phyloP scores from a whole-genome alignment of 2,329 filamentous ascomycete species.

The Lachnellula cervina region DNA sequence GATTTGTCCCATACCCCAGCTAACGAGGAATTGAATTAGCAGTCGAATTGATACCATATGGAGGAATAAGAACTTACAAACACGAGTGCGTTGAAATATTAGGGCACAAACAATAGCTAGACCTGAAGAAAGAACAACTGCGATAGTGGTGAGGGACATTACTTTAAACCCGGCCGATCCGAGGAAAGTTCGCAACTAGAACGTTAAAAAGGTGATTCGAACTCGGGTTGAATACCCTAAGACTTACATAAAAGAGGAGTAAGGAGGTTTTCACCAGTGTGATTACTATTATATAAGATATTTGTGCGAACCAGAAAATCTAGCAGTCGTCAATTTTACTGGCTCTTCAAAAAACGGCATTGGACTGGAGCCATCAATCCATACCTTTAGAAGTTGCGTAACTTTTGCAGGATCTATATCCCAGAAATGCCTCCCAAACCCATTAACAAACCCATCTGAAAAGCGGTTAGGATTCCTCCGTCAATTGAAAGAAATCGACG shows the following conservation, averaged over 20 bases:
- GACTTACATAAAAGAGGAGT: constrained; percentile 17
- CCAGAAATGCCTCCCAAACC: constrained; percentile 15
- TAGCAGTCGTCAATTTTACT: neutral
- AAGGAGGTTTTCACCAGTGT: constrained; percentile 17
- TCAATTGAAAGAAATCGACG: neutral
- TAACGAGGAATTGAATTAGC: neutral
- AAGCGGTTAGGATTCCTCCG: neutral
- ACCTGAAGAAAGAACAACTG: constrained; percentile 3
- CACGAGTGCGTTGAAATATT: constrained; percentile 20
- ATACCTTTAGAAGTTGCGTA: constrained; percentile 8
- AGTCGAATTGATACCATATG: neutral
- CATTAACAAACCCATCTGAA: constrained; percentile 9
- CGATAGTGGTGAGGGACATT: neutral
- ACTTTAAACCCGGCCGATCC: constrained; percentile 1
- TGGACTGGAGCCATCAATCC: no score
- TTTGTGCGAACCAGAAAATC: constrained; percentile 13
- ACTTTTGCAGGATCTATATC: constrained; percentile 9
- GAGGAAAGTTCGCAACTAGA: constrained; percentile 18
- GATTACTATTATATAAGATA: constrained; percentile 11
- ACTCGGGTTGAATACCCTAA: neutral
- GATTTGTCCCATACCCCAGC: constrained; percentile 14
- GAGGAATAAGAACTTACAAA: constrained; percentile 8
- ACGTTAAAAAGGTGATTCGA: neutral
- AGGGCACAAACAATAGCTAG: constrained; percentile 9
- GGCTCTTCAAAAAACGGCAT: neutral